Evolutionary conservation across 225 moss, liverwort and hornwort species (phyloP), one percentile per base, ranked within the genome.

Genomic region (Rhytidiadelphus loreus): DNA sequence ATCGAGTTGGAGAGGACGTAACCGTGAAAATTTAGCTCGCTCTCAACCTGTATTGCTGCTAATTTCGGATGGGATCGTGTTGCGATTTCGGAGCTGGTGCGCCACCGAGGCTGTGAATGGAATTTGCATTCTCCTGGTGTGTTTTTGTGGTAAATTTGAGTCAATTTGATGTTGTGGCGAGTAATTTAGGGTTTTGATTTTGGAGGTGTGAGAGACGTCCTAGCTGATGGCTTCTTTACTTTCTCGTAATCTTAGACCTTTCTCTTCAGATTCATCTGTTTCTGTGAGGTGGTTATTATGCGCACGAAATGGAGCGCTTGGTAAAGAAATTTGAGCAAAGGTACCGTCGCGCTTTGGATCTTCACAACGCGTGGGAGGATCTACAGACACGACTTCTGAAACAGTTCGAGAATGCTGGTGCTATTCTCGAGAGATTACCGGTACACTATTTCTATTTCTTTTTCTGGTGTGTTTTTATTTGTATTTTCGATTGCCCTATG

Each of bases 361-460:
- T 95, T 89, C 93, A 96, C 64, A 89, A 60, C 65, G 88, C 87
- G 37, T 96, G 96, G 96, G 85, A 90, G 87, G 88, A 79, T 55
- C 86, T 93, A 39, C 96, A 96, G 55, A 82, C 86, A 58, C 92
- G 95, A 35, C 90, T 97, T 61, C 74, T 94, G 70, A 94, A 93
- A 75, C 94, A 94, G 41, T 93, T 95, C 58, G 35, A 21, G 32
- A 96, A 96, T 91, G 96, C 96, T 26, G 84, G 90, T 57, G 91
- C 96, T 39, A 98, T 98, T 86, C 89, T 98, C 21, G 96, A 93
- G 44, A 96, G 98, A 93, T 86, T 96, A 65, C 96, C 95, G 82
- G 96, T 95, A 90, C 80, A 33, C 30, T 21, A 30, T 5, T 37
- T 68, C 64, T 64, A 59, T 60, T 25, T 50, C 21, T 41, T 64